Percentiles rank a stretch among this genome's conserved stretches.
phyloP scores from a whole-genome alignment of 768 basidiomycete species.

The Russula ochroleuca region DNA sequence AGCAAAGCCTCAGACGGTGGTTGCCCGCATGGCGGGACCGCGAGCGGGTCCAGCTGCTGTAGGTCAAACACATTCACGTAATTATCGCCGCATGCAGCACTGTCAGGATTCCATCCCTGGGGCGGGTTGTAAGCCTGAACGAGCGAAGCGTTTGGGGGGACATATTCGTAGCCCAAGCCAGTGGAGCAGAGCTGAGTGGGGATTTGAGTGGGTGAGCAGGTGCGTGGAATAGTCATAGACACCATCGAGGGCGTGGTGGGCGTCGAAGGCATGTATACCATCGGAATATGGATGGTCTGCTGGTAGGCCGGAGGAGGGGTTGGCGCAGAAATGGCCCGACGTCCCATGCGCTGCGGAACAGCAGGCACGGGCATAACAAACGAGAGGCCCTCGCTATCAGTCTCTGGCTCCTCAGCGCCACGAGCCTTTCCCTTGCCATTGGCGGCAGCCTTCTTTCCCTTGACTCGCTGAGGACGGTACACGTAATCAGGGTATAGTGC shows the following conservation, averaged over 20 bases:
- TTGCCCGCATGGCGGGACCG: slow-evolving; percentile 3
- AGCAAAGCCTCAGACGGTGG: neutral
- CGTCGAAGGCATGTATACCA: slow-evolving; percentile 58
- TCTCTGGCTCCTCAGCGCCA: slow-evolving; percentile 37
- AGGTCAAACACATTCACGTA: slow-evolving; percentile 20
- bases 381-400: slow-evolving; percentile 40
- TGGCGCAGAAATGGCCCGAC: slow-evolving; percentile 53
- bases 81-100: slow-evolving; percentile 2
- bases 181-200: slow-evolving; percentile 36
- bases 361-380: slow-evolving; percentile 36
- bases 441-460: slow-evolving; percentile 49
- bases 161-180: slow-evolving; percentile 51
- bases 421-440: slow-evolving; percentile 49
- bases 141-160: slow-evolving; percentile 37
- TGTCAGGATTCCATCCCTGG: slow-evolving; percentile 24
- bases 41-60: slow-evolving; percentile 15
- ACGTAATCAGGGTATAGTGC: slow-evolving; percentile 71
- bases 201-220: slow-evolving; percentile 36
- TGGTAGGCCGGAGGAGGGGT: slow-evolving; percentile 62
- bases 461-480: slow-evolving; percentile 65
- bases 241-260: slow-evolving; percentile 55
- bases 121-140: slow-evolving; percentile 14
- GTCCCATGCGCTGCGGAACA: slow-evolving; percentile 35
- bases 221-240: slow-evolving; percentile 57
- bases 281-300: slow-evolving; percentile 68